Percentiles rank a stretch among this genome's conserved stretches.
Evolutionary conservation across 2,329 filamentous ascomycete genomes (phyloP).

Genomic region (Fusarium euwallaceae): DNA sequence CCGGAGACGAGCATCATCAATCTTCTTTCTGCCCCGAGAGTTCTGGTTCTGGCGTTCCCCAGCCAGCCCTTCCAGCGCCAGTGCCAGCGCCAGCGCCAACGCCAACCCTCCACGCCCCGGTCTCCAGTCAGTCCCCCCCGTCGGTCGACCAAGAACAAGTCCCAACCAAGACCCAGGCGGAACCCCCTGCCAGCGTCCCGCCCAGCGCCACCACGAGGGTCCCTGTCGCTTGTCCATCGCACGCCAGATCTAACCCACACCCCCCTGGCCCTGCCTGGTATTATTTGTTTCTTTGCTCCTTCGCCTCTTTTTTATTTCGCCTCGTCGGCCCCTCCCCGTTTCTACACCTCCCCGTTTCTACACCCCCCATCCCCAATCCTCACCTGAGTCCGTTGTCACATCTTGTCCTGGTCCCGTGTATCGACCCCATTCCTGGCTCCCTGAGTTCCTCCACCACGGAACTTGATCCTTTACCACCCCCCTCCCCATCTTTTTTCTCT

Average conservation of each 20-base stretch:
- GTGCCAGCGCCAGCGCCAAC: not conserved
- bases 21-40: constrained; percentile 31
- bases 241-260: constrained; percentile 51
- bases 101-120: constrained; percentile 21
- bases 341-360: constrained; percentile 41
- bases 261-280: constrained; percentile 38
- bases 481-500: constrained; percentile 37
- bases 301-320: constrained; percentile 42
- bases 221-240: constrained; percentile 45
- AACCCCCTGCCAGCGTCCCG: constrained; percentile 46
- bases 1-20: constrained; percentile 27
- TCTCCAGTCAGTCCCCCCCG: constrained; percentile 22
- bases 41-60: constrained; percentile 32
- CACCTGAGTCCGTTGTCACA: constrained; percentile 47
- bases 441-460: constrained; percentile 41
- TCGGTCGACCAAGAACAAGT: constrained; percentile 34
- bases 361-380: constrained; percentile 44
- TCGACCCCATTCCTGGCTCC: constrained; percentile 47
- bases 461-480: constrained; percentile 36
- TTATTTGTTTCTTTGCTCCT: constrained; percentile 44
- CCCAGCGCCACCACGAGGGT: constrained; percentile 53
- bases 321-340: constrained; percentile 41
- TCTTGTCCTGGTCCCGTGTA: constrained; percentile 46
- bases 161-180: constrained; percentile 36
- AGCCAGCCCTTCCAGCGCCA: constrained; percentile 26